Evolutionary conservation across 2,329 filamentous ascomycete genomes (phyloP).

Genomic region (Eurotiales sp.): DNA sequence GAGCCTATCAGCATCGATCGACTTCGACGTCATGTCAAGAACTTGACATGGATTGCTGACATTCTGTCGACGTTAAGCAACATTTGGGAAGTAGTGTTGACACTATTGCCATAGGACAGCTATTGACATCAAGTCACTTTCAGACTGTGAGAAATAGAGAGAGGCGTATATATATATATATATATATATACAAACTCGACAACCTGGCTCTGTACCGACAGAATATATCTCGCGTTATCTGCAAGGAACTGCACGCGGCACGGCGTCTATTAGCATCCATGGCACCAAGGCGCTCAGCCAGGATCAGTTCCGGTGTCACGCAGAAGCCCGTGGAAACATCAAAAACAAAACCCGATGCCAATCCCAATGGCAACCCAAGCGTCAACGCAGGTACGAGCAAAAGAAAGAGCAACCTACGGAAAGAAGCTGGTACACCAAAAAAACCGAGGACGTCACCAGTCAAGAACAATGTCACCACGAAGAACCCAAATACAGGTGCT

Average conservation of each 20-base stretch:
- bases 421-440: conserved; percentile 29
- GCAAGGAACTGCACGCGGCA: not conserved
- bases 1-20: too few species aligned
- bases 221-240: not conserved
- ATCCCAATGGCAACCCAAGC: conserved; percentile 14
- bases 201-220: conserved; percentile 3
- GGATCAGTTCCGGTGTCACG: conserved; percentile 35
- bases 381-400: conserved; percentile 23
- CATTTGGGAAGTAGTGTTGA: too few species aligned
- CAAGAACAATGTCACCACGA: conserved; percentile 10
- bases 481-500: not conserved
- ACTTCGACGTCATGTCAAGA: not conserved
- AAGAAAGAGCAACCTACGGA: conserved; percentile 20
- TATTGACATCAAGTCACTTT: too few species aligned
- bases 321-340: conserved; percentile 16
- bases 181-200: not conserved
- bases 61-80: not conserved
- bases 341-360: not conserved
- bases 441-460: conserved; percentile 4
- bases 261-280: conserved; percentile 28
- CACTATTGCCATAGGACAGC: too few species aligned
- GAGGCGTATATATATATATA: not conserved
- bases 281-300: conserved; percentile 52
- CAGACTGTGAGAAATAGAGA: too few species aligned
- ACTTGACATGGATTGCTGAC: not conserved